These are phyloP conservation scores for Hortiboletus campestris DNA, from an alignment of 768 basidiomycete species.

Conservation along the genomic window DNA sequence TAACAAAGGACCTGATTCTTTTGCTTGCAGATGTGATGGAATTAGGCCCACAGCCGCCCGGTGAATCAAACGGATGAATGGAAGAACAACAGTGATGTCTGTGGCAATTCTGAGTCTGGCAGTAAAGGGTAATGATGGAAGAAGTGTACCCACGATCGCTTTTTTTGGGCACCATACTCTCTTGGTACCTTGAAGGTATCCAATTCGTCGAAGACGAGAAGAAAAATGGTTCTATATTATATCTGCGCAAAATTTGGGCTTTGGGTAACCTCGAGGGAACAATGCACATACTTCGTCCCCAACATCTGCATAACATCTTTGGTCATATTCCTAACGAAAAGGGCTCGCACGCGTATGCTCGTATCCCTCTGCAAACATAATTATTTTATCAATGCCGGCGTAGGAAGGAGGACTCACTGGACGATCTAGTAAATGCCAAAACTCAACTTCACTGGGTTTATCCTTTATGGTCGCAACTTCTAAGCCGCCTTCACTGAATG, in stretches of 20 bases:
- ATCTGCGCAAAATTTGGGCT: slow-evolving; percentile 29
- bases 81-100: slow-evolving; percentile 58
- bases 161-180: slow-evolving; percentile 36
- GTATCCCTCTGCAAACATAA: slow-evolving; percentile 27
- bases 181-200: slow-evolving; percentile 67
- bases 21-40: background rate
- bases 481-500: background rate
- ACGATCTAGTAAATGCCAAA: slow-evolving; percentile 34
- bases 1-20: background rate
- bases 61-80: slow-evolving; percentile 46
- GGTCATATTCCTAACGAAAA: slow-evolving; percentile 52
- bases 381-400: background rate
- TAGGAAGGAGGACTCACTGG: slow-evolving; percentile 32
- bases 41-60: background rate
- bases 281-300: slow-evolving; percentile 45
- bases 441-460: slow-evolving; percentile 19
- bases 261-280: background rate
- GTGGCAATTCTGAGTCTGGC: background rate
- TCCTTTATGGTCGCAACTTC: slow-evolving; percentile 1
- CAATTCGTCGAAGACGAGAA: slow-evolving; percentile 63
- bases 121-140: slow-evolving; percentile 16
- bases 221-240: slow-evolving; percentile 61
- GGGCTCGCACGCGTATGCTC: slow-evolving; percentile 42
- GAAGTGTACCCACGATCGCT: slow-evolving; percentile 53
- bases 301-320: slow-evolving; percentile 55